Evolutionary conservation across 164 flowering plant genomes (phyloP).

Genomic region (Pachysandra terminalis): DNA sequence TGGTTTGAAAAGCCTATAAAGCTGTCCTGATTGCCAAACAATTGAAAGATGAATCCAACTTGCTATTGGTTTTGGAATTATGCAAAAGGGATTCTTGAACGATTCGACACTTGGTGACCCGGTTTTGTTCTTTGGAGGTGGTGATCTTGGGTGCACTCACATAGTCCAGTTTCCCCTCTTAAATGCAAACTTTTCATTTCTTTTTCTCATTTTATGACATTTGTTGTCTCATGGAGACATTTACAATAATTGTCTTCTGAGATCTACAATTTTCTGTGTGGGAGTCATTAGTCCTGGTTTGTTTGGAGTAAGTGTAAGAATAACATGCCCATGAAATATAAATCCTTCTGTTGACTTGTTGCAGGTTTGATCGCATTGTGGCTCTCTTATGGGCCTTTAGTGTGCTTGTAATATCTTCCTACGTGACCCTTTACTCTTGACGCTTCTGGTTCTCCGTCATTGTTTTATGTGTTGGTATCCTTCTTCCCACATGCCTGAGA

Average conservation of each 20-base stretch:
- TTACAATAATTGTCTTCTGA: too few relatives aligned
- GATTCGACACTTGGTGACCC: not conserved
- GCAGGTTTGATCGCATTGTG: conserved; percentile 51
- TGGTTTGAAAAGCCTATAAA: too few relatives aligned
- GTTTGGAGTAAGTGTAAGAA: not conserved
- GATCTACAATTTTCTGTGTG: not conserved
- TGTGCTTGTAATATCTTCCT: conserved; percentile 33
- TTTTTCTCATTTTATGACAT: not conserved
- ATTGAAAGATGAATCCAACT: not conserved
- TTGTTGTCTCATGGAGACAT: too few relatives aligned
- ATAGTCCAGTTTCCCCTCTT: not conserved
- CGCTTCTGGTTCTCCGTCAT: conserved; percentile 29
- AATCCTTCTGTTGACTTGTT: conserved; percentile 10
- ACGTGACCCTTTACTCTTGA: conserved; percentile 33
- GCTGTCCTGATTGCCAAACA: too few relatives aligned
- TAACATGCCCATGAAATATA: not conserved
- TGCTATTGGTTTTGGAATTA: not conserved
- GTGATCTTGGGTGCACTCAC: not conserved
- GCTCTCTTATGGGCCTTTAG: conserved; percentile 42
- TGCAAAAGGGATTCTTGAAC: not conserved
- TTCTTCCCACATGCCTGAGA: conserved; percentile 42
- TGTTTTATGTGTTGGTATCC: conserved; percentile 32
- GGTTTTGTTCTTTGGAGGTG: not conserved
- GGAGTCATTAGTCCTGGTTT: not conserved
- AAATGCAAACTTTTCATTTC: too few relatives aligned